Evolutionary conservation across 2,329 filamentous ascomycete genomes (phyloP).

Genomic region (Apiospora rasikravindrae): DNA sequence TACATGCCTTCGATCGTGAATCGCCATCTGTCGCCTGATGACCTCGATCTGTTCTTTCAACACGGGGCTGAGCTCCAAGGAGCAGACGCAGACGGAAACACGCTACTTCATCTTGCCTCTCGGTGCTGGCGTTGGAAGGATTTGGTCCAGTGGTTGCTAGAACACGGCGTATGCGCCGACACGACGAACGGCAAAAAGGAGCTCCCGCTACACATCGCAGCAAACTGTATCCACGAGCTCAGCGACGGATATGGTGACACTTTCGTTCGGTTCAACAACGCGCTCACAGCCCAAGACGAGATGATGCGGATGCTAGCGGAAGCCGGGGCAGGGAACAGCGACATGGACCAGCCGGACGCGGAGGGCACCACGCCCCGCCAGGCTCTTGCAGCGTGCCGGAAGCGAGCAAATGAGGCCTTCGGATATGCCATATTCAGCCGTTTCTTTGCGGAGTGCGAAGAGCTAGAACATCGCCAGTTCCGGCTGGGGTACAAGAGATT

Average conservation of each 20-base stretch:
- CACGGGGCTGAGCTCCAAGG: not conserved
- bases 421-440: not conserved
- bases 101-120: not conserved
- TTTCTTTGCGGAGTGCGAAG: too few species aligned
- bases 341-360: not conserved
- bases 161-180: not conserved
- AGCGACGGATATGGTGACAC: not conserved
- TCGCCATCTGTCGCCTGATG: not conserved
- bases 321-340: not conserved
- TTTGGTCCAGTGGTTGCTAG: not conserved
- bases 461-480: not conserved
- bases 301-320: not conserved
- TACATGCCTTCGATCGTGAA: too few species aligned
- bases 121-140: not conserved
- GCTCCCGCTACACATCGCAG: not conserved
- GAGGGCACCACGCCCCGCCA: not conserved
- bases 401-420: not conserved
- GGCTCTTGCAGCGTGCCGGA: not conserved
- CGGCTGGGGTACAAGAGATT: not conserved
- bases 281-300: not conserved
- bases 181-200: not conserved
- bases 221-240: not conserved
- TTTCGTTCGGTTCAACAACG: not conserved
- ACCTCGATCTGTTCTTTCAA: not conserved
- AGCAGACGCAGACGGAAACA: not conserved